A percentile compares a stretch with the other conserved stretches of the same genome.
Conservation (phyloP, 345 rosid genomes). For the Firmiana major region DNA sequence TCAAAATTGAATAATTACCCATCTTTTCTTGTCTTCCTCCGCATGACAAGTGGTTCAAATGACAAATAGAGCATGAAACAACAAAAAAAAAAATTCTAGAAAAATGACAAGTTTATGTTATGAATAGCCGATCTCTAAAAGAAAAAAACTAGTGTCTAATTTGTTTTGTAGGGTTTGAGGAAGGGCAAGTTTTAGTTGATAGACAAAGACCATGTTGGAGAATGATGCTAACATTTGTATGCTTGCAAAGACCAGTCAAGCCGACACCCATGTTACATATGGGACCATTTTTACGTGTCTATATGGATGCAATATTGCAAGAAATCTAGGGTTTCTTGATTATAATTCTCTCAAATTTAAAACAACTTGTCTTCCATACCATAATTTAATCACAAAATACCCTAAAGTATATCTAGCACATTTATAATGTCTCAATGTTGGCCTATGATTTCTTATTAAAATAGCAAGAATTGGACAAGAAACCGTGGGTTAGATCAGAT, state of each 20-base stretch:
- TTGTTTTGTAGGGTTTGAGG: background rate
- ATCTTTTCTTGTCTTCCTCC: slow-evolving; percentile 3
- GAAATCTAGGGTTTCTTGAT: slow-evolving; percentile 15
- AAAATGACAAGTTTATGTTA: background rate
- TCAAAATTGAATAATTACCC: background rate
- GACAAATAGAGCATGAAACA: too few species aligned
- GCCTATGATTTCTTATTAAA: background rate
- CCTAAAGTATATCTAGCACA: slow-evolving; percentile 2
- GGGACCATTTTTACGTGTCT: slow-evolving; percentile 61
- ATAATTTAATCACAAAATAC: background rate
- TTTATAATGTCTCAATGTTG: background rate
- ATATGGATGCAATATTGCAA: slow-evolving; percentile 24
- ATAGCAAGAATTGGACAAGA: slow-evolving; percentile 3
- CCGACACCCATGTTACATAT: slow-evolving; percentile 44
- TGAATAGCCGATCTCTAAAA: background rate
- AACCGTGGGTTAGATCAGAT: background rate
- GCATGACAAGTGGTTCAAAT: background rate
- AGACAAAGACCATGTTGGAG: slow-evolving; percentile 30
- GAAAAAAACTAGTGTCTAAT: background rate
- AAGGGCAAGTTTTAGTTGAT: slow-evolving; percentile 13
- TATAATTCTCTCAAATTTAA: background rate
- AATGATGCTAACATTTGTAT: slow-evolving; percentile 26
- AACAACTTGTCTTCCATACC: background rate
- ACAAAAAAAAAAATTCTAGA: background rate
- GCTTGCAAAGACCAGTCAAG: slow-evolving; percentile 45